Percentiles rank a stretch among this genome's conserved stretches.
phyloP scores from a whole-genome alignment of 139 green algal genomes.

The Gonium pectorale region DNA sequence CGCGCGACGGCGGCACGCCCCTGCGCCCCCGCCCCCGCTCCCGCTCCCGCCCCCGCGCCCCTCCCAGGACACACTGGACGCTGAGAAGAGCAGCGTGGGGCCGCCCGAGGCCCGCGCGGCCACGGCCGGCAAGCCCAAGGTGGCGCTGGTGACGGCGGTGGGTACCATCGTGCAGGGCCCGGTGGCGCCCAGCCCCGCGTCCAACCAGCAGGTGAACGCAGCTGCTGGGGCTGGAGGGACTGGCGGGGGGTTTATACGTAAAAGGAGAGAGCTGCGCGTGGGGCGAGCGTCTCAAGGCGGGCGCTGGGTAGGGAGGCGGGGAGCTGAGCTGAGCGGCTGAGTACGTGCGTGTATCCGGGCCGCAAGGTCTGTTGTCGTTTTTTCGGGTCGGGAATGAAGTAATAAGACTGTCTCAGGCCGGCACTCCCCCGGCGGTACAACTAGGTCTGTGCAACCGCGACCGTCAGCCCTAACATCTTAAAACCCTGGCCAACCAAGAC shows the following conservation, averaged over 20 bases:
- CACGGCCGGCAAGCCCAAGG: not conserved
- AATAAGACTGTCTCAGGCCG: too few species aligned
- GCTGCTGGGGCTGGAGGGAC: not conserved
- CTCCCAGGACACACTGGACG: too few species aligned
- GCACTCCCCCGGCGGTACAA: not conserved
- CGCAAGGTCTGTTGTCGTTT: too few species aligned
- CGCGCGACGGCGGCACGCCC: too few species aligned
- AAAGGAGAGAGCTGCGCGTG: not conserved
- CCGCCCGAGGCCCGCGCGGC: not conserved
- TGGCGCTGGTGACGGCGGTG: conserved; percentile 48
- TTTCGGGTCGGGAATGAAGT: too few species aligned
- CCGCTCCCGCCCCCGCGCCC: not conserved
- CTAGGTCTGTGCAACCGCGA: not conserved
- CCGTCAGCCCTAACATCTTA: not conserved
- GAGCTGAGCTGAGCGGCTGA: too few species aligned
- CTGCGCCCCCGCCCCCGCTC: not conserved
- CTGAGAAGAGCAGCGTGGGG: too few species aligned
- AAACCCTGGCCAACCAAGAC: not conserved
- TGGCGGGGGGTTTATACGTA: not conserved
- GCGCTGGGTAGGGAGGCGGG: too few species aligned
- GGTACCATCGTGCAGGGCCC: conserved; percentile 55
- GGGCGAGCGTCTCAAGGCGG: not conserved
- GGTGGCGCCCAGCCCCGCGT: not conserved
- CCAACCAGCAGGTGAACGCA: not conserved
- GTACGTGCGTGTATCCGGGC: too few species aligned